phyloP scores from a whole-genome alignment of 768 basidiomycete genomes.

The Suillus lakei region DNA sequence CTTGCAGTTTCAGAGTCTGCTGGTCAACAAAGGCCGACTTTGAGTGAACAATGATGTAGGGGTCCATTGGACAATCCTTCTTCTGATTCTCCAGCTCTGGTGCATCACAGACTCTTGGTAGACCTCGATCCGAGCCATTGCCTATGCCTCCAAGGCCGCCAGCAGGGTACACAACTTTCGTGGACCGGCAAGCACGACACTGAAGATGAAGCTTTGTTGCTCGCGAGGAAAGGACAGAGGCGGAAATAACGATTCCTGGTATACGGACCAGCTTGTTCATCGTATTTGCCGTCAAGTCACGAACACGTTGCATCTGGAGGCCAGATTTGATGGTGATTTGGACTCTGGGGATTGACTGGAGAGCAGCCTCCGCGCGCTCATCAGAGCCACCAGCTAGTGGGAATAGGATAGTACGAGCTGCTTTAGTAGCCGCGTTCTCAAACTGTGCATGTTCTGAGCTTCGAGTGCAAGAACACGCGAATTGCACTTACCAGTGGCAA shows the following conservation, averaged over 20 bases:
- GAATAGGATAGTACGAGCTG: slow-evolving; percentile 82
- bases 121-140: slow-evolving; percentile 79
- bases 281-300: slow-evolving; percentile 90
- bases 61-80: slow-evolving; percentile 95
- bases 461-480: neutral
- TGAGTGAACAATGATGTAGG: slow-evolving; percentile 93
- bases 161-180: slow-evolving; percentile 76
- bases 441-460: slow-evolving; percentile 55
- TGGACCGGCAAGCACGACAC: slow-evolving; percentile 87
- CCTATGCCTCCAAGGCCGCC: slow-evolving; percentile 88
- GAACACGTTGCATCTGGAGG: slow-evolving; percentile 91
- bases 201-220: slow-evolving; percentile 92
- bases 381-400: slow-evolving; percentile 67
- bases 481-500: slow-evolving; percentile 72
- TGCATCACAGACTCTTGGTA: slow-evolving; percentile 90
- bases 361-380: slow-evolving; percentile 49
- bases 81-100: slow-evolving; percentile 79
- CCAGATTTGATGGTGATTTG: slow-evolving; percentile 91
- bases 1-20: slow-evolving; percentile 95
- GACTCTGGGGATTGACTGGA: slow-evolving; percentile 64
- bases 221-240: slow-evolving; percentile 90
- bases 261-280: slow-evolving; percentile 96
- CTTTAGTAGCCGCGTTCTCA: slow-evolving; percentile 87
- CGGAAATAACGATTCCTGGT: slow-evolving; percentile 97
- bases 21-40: slow-evolving; percentile 95